Evolutionary conservation across 257 asterid genomes (phyloP).

Genomic region (Salvia splendens): DNA sequence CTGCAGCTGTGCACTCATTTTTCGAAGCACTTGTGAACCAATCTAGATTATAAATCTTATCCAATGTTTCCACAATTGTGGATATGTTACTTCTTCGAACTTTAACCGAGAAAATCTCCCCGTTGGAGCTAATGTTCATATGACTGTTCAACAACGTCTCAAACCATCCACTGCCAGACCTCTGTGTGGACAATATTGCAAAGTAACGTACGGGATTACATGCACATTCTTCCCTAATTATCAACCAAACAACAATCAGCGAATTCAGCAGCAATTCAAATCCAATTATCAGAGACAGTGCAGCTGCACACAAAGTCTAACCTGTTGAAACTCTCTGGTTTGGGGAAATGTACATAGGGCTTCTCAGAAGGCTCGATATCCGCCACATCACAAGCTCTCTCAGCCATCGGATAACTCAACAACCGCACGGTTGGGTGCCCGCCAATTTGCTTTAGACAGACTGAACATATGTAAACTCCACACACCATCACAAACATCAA

Average conservation of each 20-base stretch:
- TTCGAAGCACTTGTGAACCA: conserved; percentile 80
- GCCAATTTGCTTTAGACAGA: conserved; percentile 71
- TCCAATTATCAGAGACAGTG: background rate
- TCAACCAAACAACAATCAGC: conserved; percentile 29
- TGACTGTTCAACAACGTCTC: conserved; percentile 85
- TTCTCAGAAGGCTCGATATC: conserved; percentile 60
- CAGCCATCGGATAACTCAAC: conserved; percentile 46
- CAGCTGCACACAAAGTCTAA: conserved; percentile 29
- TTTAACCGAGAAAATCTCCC: conserved; percentile 89
- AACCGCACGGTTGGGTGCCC: conserved; percentile 37
- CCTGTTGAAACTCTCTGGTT: conserved; percentile 79
- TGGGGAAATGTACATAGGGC: conserved; percentile 68
- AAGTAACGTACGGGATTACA: conserved; percentile 81
- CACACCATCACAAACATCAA: conserved; percentile 73
- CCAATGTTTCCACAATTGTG: conserved; percentile 67
- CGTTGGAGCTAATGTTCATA: conserved; percentile 82
- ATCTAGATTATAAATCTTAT: conserved; percentile 71
- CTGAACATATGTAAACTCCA: conserved; percentile 71
- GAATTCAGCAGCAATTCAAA: conserved; percentile 15
- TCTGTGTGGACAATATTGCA: conserved; percentile 86
- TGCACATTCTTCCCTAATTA: conserved; percentile 73
- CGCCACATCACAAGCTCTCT: conserved; percentile 53
- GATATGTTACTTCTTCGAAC: conserved; percentile 64
- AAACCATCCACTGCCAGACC: conserved; percentile 98
- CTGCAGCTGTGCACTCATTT: conserved; percentile 95